These are phyloP conservation scores for Limonomyces culmigenus DNA, from an alignment of 1,284 basidiomycete species.

Conservation along the genomic window DNA sequence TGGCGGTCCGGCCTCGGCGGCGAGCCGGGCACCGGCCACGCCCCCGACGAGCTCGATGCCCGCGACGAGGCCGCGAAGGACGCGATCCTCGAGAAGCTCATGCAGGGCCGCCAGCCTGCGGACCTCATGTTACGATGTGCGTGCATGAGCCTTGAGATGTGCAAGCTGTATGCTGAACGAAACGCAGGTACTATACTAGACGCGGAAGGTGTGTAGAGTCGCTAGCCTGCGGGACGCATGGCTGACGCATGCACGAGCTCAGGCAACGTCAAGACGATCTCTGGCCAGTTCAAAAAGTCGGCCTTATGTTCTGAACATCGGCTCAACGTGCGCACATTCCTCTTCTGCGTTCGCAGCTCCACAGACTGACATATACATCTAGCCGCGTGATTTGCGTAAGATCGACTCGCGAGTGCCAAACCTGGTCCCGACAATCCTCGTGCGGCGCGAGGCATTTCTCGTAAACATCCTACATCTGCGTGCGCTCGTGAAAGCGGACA, in stretches of 20 bases:
- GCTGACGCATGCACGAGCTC: background rate
- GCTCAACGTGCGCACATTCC: constrained; percentile 68
- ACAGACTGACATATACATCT: too few species aligned
- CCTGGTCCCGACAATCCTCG: constrained; percentile 86
- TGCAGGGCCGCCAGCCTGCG: constrained; percentile 64
- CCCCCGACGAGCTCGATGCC: background rate
- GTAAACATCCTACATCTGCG: constrained; percentile 91
- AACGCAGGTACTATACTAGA: constrained; percentile 73
- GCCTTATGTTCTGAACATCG: constrained; percentile 81
- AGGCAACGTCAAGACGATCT: constrained; percentile 82
- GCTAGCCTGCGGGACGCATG: background rate
- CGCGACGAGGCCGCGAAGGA: constrained; percentile 53
- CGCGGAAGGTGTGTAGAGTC: constrained; percentile 35
- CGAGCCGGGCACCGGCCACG: too few species aligned
- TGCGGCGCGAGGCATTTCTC: constrained; percentile 76
- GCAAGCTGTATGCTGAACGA: constrained; percentile 6
- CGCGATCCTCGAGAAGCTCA: constrained; percentile 62
- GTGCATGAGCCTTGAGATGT: constrained; percentile 12
- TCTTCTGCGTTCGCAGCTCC: too few species aligned
- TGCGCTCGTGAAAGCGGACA: constrained; percentile 86
- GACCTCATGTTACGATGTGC: constrained; percentile 73
- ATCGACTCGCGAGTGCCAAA: constrained; percentile 91
- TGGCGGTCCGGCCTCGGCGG: too few species aligned
- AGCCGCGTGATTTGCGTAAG: constrained; percentile 94
- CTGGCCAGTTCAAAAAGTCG: constrained; percentile 79